Evolutionary conservation across 2,329 filamentous ascomycete species (phyloP).

Genomic region (Rhinocladiella mackenziei): DNA sequence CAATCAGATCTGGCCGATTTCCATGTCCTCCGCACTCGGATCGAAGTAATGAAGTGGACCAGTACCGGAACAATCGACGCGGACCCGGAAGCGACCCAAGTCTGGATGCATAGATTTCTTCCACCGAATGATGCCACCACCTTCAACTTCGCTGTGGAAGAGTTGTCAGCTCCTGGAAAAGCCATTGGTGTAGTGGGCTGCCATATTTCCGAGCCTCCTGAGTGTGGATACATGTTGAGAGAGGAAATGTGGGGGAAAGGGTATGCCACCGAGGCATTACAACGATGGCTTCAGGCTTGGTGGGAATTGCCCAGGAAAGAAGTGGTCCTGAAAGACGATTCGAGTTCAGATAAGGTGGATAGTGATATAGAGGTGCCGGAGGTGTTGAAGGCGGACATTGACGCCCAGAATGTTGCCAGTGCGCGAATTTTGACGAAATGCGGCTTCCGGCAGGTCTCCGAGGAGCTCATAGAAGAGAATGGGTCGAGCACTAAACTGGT

Average conservation of each 20-base stretch:
- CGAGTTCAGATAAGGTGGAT: background rate
- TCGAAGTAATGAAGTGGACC: constrained; percentile 62
- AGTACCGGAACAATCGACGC: constrained; percentile 41
- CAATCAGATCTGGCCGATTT: constrained; percentile 51
- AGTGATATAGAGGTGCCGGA: constrained; percentile 4
- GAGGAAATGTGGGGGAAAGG: constrained; percentile 54
- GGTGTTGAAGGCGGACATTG: constrained; percentile 13
- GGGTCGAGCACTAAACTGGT: constrained; percentile 11
- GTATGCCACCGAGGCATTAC: constrained; percentile 55
- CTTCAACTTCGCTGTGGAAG: constrained; percentile 51
- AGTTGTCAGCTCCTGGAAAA: constrained; percentile 16
- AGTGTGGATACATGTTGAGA: constrained; percentile 56
- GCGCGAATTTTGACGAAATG: constrained; percentile 17
- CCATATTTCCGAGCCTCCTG: constrained; percentile 43
- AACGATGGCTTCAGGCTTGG: constrained; percentile 47
- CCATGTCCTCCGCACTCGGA: constrained; percentile 53
- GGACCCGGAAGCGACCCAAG: constrained; percentile 44
- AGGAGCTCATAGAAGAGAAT: constrained; percentile 12
- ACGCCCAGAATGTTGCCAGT: constrained; percentile 16
- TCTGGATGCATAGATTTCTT: constrained; percentile 42
- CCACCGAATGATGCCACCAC: constrained; percentile 49
- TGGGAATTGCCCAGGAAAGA: constrained; percentile 49
- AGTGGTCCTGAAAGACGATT: constrained; percentile 33
- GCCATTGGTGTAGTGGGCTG: constrained; percentile 49
- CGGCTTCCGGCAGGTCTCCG: constrained; percentile 11